phyloP scores from a whole-genome alignment of 106 monocot species.

The Platanthera guangdongensis region DNA sequence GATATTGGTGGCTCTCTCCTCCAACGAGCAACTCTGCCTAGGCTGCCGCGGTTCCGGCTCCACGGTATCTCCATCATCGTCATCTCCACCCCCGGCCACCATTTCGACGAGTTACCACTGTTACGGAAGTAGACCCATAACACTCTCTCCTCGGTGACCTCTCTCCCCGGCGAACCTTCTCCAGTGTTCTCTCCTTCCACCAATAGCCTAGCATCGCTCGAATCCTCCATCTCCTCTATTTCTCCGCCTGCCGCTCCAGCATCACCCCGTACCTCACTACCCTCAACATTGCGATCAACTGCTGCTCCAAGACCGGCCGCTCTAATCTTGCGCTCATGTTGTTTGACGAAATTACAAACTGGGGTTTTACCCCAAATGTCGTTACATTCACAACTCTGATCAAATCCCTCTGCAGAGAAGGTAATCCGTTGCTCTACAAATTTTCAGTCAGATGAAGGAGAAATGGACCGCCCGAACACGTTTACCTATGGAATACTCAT shows the following conservation, averaged over 20 bases:
- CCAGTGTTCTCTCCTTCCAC: too few species aligned
- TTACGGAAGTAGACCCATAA: too few species aligned
- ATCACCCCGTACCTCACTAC: conserved; percentile 11
- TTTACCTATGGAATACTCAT: conserved; percentile 21
- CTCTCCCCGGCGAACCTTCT: too few species aligned
- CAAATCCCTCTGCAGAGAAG: conserved; percentile 19
- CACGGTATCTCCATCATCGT: too few species aligned
- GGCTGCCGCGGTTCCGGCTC: too few species aligned
- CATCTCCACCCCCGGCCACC: too few species aligned
- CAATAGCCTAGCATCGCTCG: background rate
- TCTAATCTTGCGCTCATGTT: conserved; percentile 21
- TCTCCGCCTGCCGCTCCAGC: conserved; percentile 7
- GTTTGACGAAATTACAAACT: conserved; percentile 27
- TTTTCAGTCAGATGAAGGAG: conserved; percentile 15
- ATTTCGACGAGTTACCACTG: too few species aligned
- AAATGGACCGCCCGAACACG: conserved; percentile 9
- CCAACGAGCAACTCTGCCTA: too few species aligned
- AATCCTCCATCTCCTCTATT: conserved; percentile 10
- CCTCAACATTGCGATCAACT: conserved; percentile 24
- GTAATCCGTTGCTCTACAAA: conserved; percentile 13
- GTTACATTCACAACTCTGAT: conserved; percentile 33
- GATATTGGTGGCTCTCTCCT: too few species aligned
- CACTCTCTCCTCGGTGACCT: too few species aligned
- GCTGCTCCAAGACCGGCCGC: conserved; percentile 10
- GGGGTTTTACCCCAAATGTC: conserved; percentile 3